phyloP scores from a whole-genome alignment of 495 filamentous ascomycete species.

The Aspergillus cristatus region DNA sequence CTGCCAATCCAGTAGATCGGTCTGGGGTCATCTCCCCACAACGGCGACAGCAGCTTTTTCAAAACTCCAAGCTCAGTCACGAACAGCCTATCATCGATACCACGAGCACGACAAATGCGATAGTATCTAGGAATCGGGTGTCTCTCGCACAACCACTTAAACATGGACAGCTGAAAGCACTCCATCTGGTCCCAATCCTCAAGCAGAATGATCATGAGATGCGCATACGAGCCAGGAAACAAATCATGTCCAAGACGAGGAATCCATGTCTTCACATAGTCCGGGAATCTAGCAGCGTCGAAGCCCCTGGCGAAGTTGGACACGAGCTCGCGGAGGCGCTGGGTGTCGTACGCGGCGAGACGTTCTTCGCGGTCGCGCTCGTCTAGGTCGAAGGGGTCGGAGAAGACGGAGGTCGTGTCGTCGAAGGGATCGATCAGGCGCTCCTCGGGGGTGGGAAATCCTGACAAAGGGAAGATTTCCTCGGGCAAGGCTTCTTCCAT shows the following conservation, averaged over 20 bases:
- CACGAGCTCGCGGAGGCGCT: constrained; percentile 3
- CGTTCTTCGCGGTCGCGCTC: too few species aligned
- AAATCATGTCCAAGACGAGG: constrained; percentile 4
- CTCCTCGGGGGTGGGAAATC: too few species aligned
- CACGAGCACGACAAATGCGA: too few species aligned
- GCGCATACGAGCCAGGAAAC: constrained; percentile 16
- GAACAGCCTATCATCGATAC: constrained; percentile 11
- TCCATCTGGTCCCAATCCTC: constrained; percentile 6
- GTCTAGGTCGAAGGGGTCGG: too few species aligned
- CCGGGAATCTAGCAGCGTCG: constrained; percentile 10
- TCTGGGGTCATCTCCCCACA: constrained; percentile 6
- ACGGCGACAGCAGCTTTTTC: constrained; percentile 13
- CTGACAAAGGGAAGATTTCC: too few species aligned
- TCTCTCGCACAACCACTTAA: constrained; percentile 5
- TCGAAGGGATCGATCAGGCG: not conserved
- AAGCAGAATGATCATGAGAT: constrained; percentile 15
- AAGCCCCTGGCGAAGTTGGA: constrained; percentile 15
- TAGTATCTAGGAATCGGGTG: too few species aligned
- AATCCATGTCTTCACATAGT: constrained; percentile 4
- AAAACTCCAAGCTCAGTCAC: constrained; percentile 12
- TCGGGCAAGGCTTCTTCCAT: too few species aligned
- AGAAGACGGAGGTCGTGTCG: too few species aligned
- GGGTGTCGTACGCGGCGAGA: too few species aligned
- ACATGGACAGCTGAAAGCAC: constrained; percentile 8
- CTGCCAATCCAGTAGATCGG: constrained; percentile 14